Evolutionary conservation across 1,284 basidiomycete genomes (phyloP).

Genomic region (Ganoderma resinaceum): DNA sequence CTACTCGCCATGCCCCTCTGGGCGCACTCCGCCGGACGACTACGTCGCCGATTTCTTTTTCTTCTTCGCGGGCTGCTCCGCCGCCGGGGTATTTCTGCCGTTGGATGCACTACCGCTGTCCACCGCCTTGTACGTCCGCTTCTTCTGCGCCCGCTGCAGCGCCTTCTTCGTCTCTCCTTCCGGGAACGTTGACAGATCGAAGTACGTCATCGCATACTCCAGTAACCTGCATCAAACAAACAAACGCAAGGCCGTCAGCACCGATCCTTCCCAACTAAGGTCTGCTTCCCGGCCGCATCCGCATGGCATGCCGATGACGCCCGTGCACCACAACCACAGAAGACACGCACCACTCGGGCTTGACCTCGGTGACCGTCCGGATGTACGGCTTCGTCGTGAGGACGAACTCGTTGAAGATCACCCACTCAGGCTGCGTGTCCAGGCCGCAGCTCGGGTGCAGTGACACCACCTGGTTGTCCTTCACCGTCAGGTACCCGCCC

Average conservation of each 20-base stretch:
- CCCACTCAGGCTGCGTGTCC: slow-evolving; percentile 95
- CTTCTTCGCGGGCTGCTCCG: slow-evolving; percentile 17
- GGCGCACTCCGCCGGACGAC: neutral
- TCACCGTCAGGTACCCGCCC: slow-evolving; percentile 86
- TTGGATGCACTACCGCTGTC: slow-evolving; percentile 15
- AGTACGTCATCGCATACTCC: slow-evolving; percentile 85
- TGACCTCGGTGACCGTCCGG: slow-evolving; percentile 90
- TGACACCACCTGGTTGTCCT: slow-evolving; percentile 92
- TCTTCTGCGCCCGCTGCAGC: slow-evolving; percentile 56
- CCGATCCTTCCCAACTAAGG: neutral
- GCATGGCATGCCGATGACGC: neutral
- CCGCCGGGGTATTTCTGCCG: slow-evolving; percentile 19
- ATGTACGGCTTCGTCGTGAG: slow-evolving; percentile 92
- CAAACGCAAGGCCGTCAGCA: neutral
- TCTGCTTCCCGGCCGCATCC: neutral
- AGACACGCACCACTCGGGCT: slow-evolving; percentile 81
- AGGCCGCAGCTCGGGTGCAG: slow-evolving; percentile 96
- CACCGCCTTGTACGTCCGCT: slow-evolving; percentile 44
- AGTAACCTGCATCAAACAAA: slow-evolving; percentile 65
- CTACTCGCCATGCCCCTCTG: neutral
- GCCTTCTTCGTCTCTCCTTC: slow-evolving; percentile 80
- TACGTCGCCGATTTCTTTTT: slow-evolving; percentile 7
- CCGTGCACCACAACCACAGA: neutral
- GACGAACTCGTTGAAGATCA: slow-evolving; percentile 98
- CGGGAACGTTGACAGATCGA: slow-evolving; percentile 70